These are phyloP conservation scores for Claviceps monticola DNA, from an alignment of 2,329 filamentous ascomycete species.

Conservation along the genomic window DNA sequence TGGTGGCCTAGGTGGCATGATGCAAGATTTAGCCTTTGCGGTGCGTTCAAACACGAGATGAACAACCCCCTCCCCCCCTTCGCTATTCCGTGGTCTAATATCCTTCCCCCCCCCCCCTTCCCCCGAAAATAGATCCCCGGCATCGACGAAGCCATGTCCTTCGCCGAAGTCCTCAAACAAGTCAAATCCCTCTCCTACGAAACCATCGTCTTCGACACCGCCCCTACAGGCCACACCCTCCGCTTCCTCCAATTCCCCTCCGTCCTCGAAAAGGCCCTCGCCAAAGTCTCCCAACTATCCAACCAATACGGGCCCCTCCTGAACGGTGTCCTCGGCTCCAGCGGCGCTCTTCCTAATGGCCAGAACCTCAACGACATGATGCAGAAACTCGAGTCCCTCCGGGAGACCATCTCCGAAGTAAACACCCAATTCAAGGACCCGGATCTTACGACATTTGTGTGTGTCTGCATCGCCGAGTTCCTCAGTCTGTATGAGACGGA, in stretches of 20 bases:
- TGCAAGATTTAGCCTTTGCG: constrained; percentile 95
- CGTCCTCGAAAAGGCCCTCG: constrained; percentile 95
- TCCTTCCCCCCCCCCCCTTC: neutral
- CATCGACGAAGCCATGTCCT: constrained; percentile 99
- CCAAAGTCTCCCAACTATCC: constrained; percentile 88
- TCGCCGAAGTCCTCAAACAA: constrained; percentile 97
- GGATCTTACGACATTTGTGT: constrained; percentile 90
- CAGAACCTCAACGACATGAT: constrained; percentile 85
- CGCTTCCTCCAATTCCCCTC: constrained; percentile 98
- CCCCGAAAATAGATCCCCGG: constrained; percentile 61
- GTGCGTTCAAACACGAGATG: constrained; percentile 32
- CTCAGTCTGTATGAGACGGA: constrained; percentile 95
- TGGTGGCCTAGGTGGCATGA: constrained; percentile 78
- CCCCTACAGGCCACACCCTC: constrained; percentile 92
- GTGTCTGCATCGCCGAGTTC: constrained; percentile 97
- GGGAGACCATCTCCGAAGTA: constrained; percentile 87
- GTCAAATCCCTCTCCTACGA: constrained; percentile 98
- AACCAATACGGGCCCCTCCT: constrained; percentile 91
- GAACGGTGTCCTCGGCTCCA: constrained; percentile 77
- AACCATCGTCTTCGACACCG: constrained; percentile 97
- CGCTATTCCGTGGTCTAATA: neutral
- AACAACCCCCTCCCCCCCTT: neutral
- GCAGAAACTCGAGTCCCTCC: constrained; percentile 84
- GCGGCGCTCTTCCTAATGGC: constrained; percentile 68
- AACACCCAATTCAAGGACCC: constrained; percentile 98